These are phyloP conservation scores for Fusarium sororula DNA, from an alignment of 2,329 filamentous ascomycete genomes.

Conservation along the genomic window DNA sequence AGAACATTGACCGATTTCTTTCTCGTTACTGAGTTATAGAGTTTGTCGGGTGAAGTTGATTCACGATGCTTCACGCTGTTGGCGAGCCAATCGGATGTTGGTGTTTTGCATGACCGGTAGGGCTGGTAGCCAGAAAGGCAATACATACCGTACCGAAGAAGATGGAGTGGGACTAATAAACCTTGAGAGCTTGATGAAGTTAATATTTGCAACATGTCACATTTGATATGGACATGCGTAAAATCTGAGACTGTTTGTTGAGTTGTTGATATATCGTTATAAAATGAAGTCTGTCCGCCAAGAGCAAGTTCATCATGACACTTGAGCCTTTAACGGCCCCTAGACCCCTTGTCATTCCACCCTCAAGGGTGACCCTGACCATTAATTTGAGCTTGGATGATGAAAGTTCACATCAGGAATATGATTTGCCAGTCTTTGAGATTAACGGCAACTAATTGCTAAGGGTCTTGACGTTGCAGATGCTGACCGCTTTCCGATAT, in stretches of 20 bases:
- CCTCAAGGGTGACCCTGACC: conserved; percentile 28
- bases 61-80: conserved; percentile 4
- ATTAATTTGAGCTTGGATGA: conserved; percentile 31
- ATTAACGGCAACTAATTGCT: conserved; percentile 22
- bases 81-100: conserved; percentile 24
- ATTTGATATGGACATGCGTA: neutral
- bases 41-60: neutral
- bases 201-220: neutral
- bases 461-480: conserved; percentile 18
- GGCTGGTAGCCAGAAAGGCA: conserved; percentile 22
- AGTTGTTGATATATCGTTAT: neutral
- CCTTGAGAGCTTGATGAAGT: neutral
- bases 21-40: neutral
- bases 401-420: neutral
- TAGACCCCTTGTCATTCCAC: conserved; percentile 17
- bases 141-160: neutral
- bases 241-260: neutral
- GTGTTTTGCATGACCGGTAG: conserved; percentile 22
- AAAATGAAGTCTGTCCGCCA: neutral
- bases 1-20: neutral
- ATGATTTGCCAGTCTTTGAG: conserved; percentile 28
- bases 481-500: conserved; percentile 18
- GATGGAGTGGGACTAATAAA: conserved; percentile 12
- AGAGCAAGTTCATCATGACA: neutral
- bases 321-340: neutral